Base-by-base conservation (phyloP, 202 grass and related monocot genomes). In the Eragrostis tef region DNA sequence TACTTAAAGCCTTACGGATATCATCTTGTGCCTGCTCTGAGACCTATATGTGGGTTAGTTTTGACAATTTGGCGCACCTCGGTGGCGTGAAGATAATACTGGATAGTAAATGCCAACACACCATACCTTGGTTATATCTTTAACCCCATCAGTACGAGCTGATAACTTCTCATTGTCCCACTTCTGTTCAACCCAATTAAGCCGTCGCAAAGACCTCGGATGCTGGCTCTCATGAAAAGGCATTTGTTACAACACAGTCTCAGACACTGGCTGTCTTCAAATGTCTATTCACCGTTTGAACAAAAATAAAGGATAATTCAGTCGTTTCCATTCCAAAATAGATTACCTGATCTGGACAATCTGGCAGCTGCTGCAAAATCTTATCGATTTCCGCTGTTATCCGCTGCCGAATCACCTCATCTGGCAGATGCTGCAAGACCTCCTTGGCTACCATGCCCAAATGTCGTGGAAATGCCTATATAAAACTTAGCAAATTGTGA, bases 121-220 rank as follows among this genome's bases (percentile, higher is more conserved):
- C 16, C 7, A 54, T 54, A 73, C 70, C 70, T 73, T 54, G 49
- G 16, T 5, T 39, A 45, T 11, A 47, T 56, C 64, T 1, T 53
- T 36, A 27, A 39, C n/a, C 29, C 41, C 31, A 22, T 39, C 5
- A 9, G 48, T 0, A 60, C 25, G 11, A 76, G 62, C 53, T 14
- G 0, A 2, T 14, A 84, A 47, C 41, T 68, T 75, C 19, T 60
- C 19, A 6, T 4, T 4, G 34, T 67, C 50, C 73, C 51, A 25
- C 41, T 45, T 60, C 42, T 42, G 24, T 29, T 60, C 81, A 27
- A 77, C 50, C 81, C 73, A 84, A 59, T 77, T 84, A 43, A 47
- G 51, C 63, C 15, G 44, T 20, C 51, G 74, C 27, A 10, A 45
- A 47, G 65, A 39, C 15, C 53, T 71, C 16, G 8, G 14, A 36